Evolutionary conservation across 805 yeast genomes (phyloP), one percentile per base, ranked within the genome.

Genomic region (Henningerozyma blattae): DNA sequence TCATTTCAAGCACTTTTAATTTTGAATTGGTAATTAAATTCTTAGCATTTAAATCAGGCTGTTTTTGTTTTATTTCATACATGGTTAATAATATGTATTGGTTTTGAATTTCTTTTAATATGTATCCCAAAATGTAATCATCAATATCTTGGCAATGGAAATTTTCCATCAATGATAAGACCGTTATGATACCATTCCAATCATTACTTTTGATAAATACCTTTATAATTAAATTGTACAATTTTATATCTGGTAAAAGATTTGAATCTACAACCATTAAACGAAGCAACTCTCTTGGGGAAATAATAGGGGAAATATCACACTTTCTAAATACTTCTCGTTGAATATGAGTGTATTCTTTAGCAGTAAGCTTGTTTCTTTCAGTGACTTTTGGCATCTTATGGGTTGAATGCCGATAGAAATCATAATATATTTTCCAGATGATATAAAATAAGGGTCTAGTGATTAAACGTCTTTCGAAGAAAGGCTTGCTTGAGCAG

Each of bases 361-460:
- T n/a, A n/a, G n/a, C n/a, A n/a, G n/a, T n/a, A n/a, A n/a, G n/a
- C n/a, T n/a, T n/a, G 12, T 20, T 20, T 20, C 12, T 8, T 20
- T 9, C 24, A 9, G 24, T 20, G 8, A 2, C 24, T 12, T 20
- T 20, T 12, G 8, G 8, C 24, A 20, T 20, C 24, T 20, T 20
- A 9, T 20, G 24, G 8, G 24, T 20, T n/a, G n/a, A n/a, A n/a
- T n/a, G n/a, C n/a, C n/a, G n/a, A n/a, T n/a, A n/a, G 24, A 20
- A 9, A 33, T 47, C 35, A 31, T 46, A 36, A 18, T 57, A 40
- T 2, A 41, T 37, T 18, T 37, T 44, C 63, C 64, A 62, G 13
- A 62, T 48, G 14, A 50, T 48, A 2, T 50, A 37, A 39, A 59
- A 62, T 4, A 59, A 34, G 2, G 44, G 39, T 12, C 41, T 38